Percentiles rank a stretch among this genome's conserved stretches.
Conservation (phyloP, 176 grass and related monocot genomes). For the Chloris gayana region DNA sequence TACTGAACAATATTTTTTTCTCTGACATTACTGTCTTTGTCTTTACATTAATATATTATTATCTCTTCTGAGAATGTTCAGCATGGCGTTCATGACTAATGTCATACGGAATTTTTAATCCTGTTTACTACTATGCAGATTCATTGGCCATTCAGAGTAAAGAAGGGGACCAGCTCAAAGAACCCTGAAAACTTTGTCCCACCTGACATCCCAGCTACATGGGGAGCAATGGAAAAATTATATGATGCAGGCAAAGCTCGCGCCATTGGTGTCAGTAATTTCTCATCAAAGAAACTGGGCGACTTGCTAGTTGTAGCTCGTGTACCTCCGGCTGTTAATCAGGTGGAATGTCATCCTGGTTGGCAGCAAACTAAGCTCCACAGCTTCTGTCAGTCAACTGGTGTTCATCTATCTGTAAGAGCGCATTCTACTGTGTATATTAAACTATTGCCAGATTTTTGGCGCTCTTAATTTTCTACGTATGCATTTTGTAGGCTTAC, state of each 20-base stretch:
- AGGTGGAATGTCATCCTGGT: no score
- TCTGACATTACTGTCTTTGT: neutral
- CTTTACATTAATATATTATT: neutral
- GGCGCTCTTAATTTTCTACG: neutral
- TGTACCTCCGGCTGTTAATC: no score
- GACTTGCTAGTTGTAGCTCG: conserved; percentile 59
- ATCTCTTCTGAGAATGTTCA: neutral
- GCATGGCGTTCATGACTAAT: neutral
- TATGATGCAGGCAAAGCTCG: conserved; percentile 72
- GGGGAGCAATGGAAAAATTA: conserved; percentile 73
- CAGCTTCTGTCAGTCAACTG: conserved; percentile 53
- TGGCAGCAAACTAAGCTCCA: conserved; percentile 69
- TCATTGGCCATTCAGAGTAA: conserved; percentile 76
- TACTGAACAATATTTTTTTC: neutral
- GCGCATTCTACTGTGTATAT: neutral
- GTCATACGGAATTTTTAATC: neutral
- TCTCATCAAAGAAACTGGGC: conserved; percentile 71
- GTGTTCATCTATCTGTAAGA: conserved; percentile 78
- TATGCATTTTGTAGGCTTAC: conserved; percentile 63
- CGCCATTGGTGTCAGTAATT: conserved; percentile 82
- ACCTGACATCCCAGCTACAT: conserved; percentile 64
- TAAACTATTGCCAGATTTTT: neutral
- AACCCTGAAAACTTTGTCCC: conserved; percentile 55
- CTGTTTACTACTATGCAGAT: conserved; percentile 44
- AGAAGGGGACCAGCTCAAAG: conserved; percentile 48